These are phyloP conservation scores for Rosa rugosa DNA, from an alignment of 306 rosid species.

Conservation along the genomic window DNA sequence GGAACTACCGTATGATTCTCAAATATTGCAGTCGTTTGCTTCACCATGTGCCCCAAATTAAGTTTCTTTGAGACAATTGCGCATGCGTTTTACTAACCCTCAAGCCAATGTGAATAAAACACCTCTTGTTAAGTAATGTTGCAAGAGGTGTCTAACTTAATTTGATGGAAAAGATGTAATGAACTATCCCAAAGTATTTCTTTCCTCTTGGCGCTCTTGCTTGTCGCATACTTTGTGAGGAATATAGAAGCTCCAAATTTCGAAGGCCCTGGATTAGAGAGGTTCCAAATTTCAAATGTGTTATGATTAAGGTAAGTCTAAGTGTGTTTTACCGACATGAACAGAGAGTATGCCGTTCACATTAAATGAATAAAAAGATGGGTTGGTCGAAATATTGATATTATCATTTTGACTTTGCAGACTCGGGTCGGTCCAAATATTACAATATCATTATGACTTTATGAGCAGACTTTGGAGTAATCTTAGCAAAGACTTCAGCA, in stretches of 20 bases:
- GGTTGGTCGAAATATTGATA: neutral
- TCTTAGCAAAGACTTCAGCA: neutral
- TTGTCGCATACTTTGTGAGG: too few relatives aligned
- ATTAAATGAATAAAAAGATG: neutral
- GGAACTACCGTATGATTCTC: neutral
- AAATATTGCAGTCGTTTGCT: neutral
- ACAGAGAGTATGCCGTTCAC: neutral
- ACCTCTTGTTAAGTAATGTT: neutral
- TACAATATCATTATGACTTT: neutral
- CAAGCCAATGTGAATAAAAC: neutral
- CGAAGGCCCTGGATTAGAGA: too few relatives aligned
- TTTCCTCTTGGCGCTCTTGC: neutral
- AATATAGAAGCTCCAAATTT: neutral
- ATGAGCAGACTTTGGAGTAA: neutral
- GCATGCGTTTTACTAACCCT: neutral
- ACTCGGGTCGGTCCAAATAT: neutral
- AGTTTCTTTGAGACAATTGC: neutral
- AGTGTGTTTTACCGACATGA: neutral
- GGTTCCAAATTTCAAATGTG: neutral
- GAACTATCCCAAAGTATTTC: neutral
- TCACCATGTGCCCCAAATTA: neutral
- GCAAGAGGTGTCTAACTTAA: neutral
- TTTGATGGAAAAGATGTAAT: neutral
- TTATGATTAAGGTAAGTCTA: neutral
- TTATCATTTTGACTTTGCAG: neutral